Conservation (phyloP, 176 grass and related monocot genomes). For the Pontederia paniculata region DNA sequence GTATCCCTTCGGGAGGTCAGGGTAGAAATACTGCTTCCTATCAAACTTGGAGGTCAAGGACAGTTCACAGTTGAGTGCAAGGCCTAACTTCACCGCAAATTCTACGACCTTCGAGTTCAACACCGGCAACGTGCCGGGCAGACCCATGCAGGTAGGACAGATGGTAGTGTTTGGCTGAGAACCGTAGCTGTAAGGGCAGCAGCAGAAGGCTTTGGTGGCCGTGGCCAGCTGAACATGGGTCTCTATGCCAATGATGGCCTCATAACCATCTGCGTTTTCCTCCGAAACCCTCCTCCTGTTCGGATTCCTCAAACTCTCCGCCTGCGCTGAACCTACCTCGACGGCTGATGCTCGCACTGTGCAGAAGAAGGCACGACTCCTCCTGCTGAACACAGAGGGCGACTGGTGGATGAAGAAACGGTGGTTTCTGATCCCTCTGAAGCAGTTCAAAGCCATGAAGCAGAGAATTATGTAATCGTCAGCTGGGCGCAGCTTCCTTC, state of each 20-base stretch:
- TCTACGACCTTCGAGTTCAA: slow-evolving; percentile 67
- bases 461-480: too few relatives aligned
- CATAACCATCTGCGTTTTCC: slow-evolving; percentile 54
- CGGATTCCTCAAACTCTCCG: slow-evolving; percentile 24
- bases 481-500: too few relatives aligned
- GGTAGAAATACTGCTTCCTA: slow-evolving; percentile 95
- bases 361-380: slow-evolving; percentile 22
- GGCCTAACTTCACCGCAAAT: slow-evolving; percentile 65
- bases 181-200: slow-evolving; percentile 61
- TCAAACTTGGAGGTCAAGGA: slow-evolving; percentile 81
- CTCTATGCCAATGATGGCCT: slow-evolving; percentile 82
- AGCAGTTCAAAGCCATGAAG: slow-evolving; percentile 49
- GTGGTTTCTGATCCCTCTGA: slow-evolving; percentile 43
- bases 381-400: not conserved
- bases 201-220: slow-evolving; percentile 73
- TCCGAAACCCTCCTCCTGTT: slow-evolving; percentile 37
- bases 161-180: slow-evolving; percentile 63
- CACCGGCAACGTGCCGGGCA: slow-evolving; percentile 66
- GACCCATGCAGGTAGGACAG: slow-evolving; percentile 90
- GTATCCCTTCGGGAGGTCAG: slow-evolving; percentile 91
- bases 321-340: slow-evolving; percentile 29
- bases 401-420: not conserved
- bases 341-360: slow-evolving; percentile 18
- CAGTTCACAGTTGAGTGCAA: slow-evolving; percentile 79
- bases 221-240: slow-evolving; percentile 84